Evolutionary conservation across 2,329 filamentous ascomycete species (phyloP).

Genomic region (Stemphylium vesicarium): DNA sequence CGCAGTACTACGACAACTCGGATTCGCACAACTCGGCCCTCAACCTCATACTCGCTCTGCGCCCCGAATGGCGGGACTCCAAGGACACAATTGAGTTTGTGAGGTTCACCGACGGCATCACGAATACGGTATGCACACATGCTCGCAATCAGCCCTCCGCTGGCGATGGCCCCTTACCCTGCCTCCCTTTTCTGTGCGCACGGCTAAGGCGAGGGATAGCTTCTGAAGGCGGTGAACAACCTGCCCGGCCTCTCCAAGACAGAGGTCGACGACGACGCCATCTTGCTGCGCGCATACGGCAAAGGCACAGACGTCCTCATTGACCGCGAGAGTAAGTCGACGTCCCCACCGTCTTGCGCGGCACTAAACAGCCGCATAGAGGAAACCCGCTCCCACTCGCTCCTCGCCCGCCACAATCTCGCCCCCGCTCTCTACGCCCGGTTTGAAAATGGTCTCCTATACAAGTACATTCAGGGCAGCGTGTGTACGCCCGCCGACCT

Average conservation of each 20-base stretch:
- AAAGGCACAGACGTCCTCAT: conserved; percentile 94
- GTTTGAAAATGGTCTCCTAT: conserved; percentile 95
- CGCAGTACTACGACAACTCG: conserved; percentile 77
- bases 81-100: conserved; percentile 81
- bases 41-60: conserved; percentile 76
- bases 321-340: conserved; percentile 80
- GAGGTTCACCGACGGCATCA: conserved; percentile 97
- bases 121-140: conserved; percentile 74
- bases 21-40: conserved; percentile 81
- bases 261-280: conserved; percentile 80
- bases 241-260: conserved; percentile 73
- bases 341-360: background rate
- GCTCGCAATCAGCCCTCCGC: background rate
- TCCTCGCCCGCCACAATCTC: conserved; percentile 81
- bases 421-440: conserved; percentile 87
- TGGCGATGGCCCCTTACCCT: background rate
- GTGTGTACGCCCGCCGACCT: conserved; percentile 83
- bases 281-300: conserved; percentile 91
- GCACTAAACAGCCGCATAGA: conserved; percentile 50
- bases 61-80: conserved; percentile 79
- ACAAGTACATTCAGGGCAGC: conserved; percentile 83
- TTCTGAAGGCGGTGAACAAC: conserved; percentile 78
- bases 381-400: conserved; percentile 74
- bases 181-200: background rate
- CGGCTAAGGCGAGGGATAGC: conserved; percentile 36